Evolutionary conservation across 805 yeast species (phyloP).

Genomic region (Pichia californica): DNA sequence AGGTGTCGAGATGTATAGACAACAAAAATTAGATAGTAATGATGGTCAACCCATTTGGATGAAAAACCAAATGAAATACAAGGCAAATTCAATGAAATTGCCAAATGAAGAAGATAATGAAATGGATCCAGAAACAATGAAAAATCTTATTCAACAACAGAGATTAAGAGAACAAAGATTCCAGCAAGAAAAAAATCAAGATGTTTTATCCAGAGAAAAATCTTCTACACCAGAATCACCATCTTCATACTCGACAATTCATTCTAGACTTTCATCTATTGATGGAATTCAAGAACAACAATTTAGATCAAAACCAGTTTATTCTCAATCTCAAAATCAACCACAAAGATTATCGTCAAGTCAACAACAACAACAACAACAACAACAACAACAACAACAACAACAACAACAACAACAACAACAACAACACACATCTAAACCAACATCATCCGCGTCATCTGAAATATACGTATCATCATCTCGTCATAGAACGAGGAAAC

Average conservation of each 20-base stretch:
- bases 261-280: too few species aligned
- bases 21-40: constrained; percentile 24
- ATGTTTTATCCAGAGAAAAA: background rate
- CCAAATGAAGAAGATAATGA: constrained; percentile 35
- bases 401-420: too few species aligned
- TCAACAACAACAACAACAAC: too few species aligned
- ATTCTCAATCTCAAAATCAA: too few species aligned
- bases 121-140: constrained; percentile 31
- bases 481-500: constrained; percentile 6
- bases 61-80: constrained; percentile 49
- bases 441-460: constrained; percentile 2
- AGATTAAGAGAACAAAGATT: constrained; percentile 12
- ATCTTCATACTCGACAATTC: too few species aligned
- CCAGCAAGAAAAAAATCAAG: background rate
- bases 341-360: too few species aligned
- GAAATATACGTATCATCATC: constrained; percentile 21
- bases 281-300: too few species aligned
- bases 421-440: too few species aligned
- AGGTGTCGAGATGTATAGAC: constrained; percentile 54
- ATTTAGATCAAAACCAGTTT: too few species aligned
- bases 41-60: constrained; percentile 66
- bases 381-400: too few species aligned
- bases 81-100: constrained; percentile 30
- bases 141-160: constrained; percentile 21
- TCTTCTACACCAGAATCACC: background rate